Evolutionary conservation across 1,284 basidiomycete species (phyloP), one percentile per base, ranked within the genome.

Genomic region (Phylloporus sp.): DNA sequence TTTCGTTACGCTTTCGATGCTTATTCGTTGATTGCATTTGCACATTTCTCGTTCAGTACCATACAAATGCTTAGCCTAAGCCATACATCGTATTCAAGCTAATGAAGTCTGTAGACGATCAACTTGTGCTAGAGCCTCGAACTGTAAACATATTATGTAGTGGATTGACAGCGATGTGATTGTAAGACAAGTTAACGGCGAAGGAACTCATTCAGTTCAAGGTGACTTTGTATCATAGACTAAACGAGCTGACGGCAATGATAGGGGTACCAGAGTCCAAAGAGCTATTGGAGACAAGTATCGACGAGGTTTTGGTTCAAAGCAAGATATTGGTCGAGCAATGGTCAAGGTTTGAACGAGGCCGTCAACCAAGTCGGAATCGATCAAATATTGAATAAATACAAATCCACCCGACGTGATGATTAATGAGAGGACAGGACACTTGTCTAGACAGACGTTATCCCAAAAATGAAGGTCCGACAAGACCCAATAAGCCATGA

Each of bases 401-500:
- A 80, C 75, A 77, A 67, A 68, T 70, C 63, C 70, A 75, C 66
- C 64, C 62, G 64, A 66, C 32, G 39, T 68, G 63, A 63, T 67
- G 65, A 75, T 80, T 70, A 80, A 85, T 39, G 84, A 85, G 76
- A 66, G 82, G 82, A 84, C 77, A 73, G 83, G 72, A 76, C 70
- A 68, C 72, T 68, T 47, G 72, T 77, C 81, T 74, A 56, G 72
- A 71, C 65, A 66, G 74, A 80, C 70, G 32, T 62, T 37, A 67
- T 75, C 65, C 74, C 77, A 67, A 12, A 60, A 56, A 53, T n/a
- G 10, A 60, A 63, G 56, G 32, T 59, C 49, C 27, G 43, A 66
- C 41, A n/a, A 35, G 41, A 68, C 39, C 57, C 57, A 35, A 60
- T n/a, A 17, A 60, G 64, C 64, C 63, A 63, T 20, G 58, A 59